A percentile compares a stretch with the other conserved stretches of the same genome.
Evolutionary conservation across 1,284 basidiomycete genomes (phyloP).

Genomic region (Pascua guehoae): DNA sequence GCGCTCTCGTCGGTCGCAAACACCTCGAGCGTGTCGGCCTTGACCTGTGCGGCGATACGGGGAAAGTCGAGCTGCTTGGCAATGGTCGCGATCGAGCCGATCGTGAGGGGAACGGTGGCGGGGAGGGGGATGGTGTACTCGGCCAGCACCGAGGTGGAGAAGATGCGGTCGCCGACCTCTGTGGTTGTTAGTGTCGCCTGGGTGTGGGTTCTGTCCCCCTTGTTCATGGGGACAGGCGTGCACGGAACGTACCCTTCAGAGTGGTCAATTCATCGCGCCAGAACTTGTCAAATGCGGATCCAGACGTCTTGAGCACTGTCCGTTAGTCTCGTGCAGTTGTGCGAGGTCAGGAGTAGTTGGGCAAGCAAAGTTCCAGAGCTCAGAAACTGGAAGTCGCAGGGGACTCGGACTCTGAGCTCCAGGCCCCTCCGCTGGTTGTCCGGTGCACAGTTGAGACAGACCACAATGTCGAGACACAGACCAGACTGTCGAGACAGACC

Average conservation of each 20-base stretch:
- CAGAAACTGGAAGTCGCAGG: too few relatives aligned
- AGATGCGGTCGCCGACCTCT: constrained; percentile 65
- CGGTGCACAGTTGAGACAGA: too few relatives aligned
- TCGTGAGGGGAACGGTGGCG: constrained; percentile 52
- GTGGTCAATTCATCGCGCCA: constrained; percentile 85
- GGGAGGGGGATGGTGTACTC: constrained; percentile 61
- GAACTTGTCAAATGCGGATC: constrained; percentile 80
- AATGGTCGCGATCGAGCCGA: constrained; percentile 53
- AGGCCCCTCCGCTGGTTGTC: too few relatives aligned
- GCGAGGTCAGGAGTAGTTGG: neutral
- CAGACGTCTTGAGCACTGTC: constrained; percentile 82
- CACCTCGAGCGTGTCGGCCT: constrained; percentile 67
- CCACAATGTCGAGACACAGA: too few relatives aligned
- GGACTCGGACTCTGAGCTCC: too few relatives aligned
- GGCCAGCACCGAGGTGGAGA: constrained; percentile 77
- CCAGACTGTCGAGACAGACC: too few relatives aligned
- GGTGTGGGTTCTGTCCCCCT: too few relatives aligned
- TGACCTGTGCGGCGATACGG: constrained; percentile 56
- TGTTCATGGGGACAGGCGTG: neutral
- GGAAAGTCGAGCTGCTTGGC: constrained; percentile 60
- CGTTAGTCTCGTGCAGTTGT: neutral
- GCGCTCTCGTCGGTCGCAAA: constrained; percentile 87
- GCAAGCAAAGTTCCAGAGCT: too few relatives aligned
- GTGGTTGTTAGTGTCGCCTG: neutral
- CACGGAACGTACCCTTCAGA: constrained; percentile 53